These are phyloP conservation scores for Helicostylum pulchrum DNA, from an alignment of 192 early-diverging fungal genomes.

Conservation along the genomic window DNA sequence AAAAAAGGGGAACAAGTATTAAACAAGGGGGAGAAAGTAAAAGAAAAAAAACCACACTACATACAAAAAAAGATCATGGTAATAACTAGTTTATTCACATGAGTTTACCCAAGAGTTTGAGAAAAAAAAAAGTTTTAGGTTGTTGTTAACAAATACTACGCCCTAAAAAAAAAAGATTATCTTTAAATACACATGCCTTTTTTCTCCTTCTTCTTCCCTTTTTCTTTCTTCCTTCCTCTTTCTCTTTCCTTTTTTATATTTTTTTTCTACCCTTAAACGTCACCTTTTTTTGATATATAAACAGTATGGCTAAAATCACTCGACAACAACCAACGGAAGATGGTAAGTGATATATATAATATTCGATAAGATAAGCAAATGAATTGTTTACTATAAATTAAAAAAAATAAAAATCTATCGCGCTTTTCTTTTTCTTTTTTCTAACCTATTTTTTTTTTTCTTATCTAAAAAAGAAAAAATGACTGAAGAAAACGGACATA, in stretches of 20 bases:
- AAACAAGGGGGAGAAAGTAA: too few relatives aligned
- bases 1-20: too few relatives aligned
- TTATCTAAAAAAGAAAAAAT: background rate
- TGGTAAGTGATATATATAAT: conserved; percentile 9
- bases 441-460: background rate
- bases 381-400: background rate
- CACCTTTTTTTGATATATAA: too few relatives aligned
- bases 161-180: too few relatives aligned
- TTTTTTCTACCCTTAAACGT: background rate
- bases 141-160: too few relatives aligned
- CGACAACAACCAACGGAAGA: conserved; percentile 6
- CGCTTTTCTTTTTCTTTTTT: background rate
- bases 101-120: too few relatives aligned
- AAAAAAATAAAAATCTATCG: background rate
- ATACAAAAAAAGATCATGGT: too few relatives aligned
- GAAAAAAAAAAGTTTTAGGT: too few relatives aligned
- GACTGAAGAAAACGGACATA: conserved; percentile 12
- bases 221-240: background rate
- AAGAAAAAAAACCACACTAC: too few relatives aligned
- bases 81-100: too few relatives aligned
- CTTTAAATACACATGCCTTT: background rate
- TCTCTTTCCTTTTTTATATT: too few relatives aligned
- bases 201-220: background rate
- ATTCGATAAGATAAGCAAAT: too few relatives aligned
- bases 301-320: conserved; percentile 6